These are phyloP conservation scores for Claviceps spartinae DNA, from an alignment of 2,329 filamentous ascomycete genomes.

Conservation along the genomic window DNA sequence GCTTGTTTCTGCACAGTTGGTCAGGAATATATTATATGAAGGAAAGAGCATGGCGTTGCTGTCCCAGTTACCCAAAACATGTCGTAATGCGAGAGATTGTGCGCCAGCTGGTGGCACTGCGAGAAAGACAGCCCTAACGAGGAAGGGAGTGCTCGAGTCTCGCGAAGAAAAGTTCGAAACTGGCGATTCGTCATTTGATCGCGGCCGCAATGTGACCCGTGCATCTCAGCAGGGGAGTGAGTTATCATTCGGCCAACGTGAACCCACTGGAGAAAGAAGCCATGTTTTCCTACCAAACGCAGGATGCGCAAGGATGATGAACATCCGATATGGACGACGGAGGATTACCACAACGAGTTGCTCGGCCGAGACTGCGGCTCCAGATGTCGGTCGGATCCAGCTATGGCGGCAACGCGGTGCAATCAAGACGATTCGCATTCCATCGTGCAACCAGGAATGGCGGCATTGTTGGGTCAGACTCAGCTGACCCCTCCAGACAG, in stretches of 20 bases:
- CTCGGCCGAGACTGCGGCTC: neutral
- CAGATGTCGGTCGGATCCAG: neutral
- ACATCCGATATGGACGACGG: neutral
- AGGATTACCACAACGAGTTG: neutral
- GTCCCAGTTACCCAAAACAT: no score
- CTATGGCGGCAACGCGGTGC: neutral
- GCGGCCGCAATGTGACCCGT: neutral
- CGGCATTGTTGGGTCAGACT: neutral
- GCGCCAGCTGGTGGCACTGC: neutral
- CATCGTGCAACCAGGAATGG: neutral
- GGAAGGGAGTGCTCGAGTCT: neutral
- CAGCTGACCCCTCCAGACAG: neutral
- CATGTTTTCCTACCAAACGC: neutral
- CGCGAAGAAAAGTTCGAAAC: neutral
- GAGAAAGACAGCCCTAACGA: neutral
- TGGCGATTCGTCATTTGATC: no score
- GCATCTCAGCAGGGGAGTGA: neutral
- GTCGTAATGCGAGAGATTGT: no score
- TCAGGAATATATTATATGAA: neutral
- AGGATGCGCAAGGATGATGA: neutral
- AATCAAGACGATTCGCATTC: neutral
- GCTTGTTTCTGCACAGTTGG: neutral
- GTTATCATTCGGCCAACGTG: no score
- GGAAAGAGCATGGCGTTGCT: neutral
- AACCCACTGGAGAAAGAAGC: neutral